Percentiles rank a stretch among this genome's conserved stretches.
phyloP scores from a whole-genome alignment of 2,329 filamentous ascomycete genomes.

The Aspergillus latus region DNA sequence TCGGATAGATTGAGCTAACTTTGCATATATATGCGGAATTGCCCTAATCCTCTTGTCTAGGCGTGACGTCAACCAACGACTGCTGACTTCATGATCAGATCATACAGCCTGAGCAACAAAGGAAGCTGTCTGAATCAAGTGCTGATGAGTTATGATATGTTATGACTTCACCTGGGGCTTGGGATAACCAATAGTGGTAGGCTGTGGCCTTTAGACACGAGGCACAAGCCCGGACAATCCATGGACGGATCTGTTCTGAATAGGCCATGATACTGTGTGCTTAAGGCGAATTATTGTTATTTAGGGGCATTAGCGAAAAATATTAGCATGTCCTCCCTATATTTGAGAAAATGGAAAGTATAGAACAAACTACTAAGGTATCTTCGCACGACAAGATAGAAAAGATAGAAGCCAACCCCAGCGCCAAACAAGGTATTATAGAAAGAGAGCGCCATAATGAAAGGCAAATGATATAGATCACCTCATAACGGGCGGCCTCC shows the following conservation, averaged over 20 bases:
- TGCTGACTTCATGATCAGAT: slow-evolving; percentile 14
- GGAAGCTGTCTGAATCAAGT: neutral
- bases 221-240: neutral
- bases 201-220: neutral
- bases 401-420: slow-evolving; percentile 2
- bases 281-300: neutral
- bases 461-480: slow-evolving; percentile 45
- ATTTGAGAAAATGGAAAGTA: neutral
- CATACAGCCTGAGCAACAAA: neutral
- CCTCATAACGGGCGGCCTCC: slow-evolving; percentile 86
- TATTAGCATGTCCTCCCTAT: neutral
- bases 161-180: neutral
- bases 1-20: neutral
- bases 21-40: neutral
- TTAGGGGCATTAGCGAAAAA: neutral
- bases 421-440: slow-evolving; percentile 9
- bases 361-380: slow-evolving; percentile 15
- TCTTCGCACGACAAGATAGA: slow-evolving; percentile 12
- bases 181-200: neutral
- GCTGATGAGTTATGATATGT: neutral
- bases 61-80: slow-evolving; percentile 14
- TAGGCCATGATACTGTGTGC: neutral
- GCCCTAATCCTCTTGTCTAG: neutral
- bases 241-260: neutral
- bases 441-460: neutral